phyloP scores from a whole-genome alignment of 1,139 yeast genomes.

The Yamadazyma buinensis region DNA sequence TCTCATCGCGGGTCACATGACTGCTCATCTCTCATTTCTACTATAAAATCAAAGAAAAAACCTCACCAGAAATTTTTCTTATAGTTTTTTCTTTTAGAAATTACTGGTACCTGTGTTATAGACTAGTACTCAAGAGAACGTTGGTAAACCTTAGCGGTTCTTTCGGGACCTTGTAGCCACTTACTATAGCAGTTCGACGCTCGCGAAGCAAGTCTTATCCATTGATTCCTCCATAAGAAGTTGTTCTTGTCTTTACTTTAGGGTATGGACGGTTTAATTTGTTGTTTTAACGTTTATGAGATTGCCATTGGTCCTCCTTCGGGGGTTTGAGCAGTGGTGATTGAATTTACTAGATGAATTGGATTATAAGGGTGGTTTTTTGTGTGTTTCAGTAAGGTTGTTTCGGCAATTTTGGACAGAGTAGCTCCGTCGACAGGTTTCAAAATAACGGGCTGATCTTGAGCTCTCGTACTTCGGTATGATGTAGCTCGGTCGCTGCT shows the following conservation, averaged over 20 bases:
- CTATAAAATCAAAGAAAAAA: too few species aligned
- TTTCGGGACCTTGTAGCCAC: slow-evolving; percentile 29
- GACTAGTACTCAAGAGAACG: slow-evolving; percentile 33
- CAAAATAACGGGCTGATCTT: slow-evolving; percentile 59
- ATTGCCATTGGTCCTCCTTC: slow-evolving; percentile 43
- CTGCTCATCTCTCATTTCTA: slow-evolving; percentile 3
- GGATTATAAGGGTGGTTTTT: not conserved
- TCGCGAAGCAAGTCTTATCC: slow-evolving; percentile 53
- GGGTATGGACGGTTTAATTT: slow-evolving; percentile 4
- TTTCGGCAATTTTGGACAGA: slow-evolving; percentile 48
- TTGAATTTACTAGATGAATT: slow-evolving; percentile 3
- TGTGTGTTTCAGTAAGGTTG: slow-evolving; percentile 3
- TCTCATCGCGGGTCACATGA: slow-evolving; percentile 1
- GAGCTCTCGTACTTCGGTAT: slow-evolving; percentile 49
- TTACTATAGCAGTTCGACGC: slow-evolving; percentile 65
- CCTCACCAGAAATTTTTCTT: slow-evolving; percentile 3
- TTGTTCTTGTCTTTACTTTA: not conserved
- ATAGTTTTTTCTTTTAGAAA: slow-evolving; percentile 1
- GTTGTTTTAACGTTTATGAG: slow-evolving; percentile 23
- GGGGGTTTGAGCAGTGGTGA: slow-evolving; percentile 49
- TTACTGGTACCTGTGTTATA: slow-evolving; percentile 54
- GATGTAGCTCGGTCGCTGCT: slow-evolving; percentile 54
- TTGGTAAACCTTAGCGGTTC: slow-evolving; percentile 28
- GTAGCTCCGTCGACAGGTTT: slow-evolving; percentile 89
- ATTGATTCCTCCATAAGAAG: slow-evolving; percentile 1